Evolutionary conservation across 768 basidiomycete species (phyloP).

Genomic region (Phanerochaete sordida): DNA sequence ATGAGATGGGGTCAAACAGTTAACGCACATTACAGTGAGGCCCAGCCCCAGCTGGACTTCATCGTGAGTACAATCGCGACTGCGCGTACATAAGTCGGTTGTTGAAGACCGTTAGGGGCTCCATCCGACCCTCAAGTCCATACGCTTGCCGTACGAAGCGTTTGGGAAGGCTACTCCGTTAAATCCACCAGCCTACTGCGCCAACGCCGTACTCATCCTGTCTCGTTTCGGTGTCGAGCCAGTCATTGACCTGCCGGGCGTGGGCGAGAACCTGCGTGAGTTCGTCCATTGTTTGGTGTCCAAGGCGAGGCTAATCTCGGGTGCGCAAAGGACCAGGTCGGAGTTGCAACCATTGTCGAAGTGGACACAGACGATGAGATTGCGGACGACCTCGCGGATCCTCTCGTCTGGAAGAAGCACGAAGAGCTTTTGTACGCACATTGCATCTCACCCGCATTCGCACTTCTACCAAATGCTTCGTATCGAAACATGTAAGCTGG

Average conservation of each 20-base stretch:
- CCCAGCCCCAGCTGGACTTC: too few relatives aligned
- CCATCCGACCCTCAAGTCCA: too few relatives aligned
- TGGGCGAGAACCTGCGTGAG: slow-evolving; percentile 26
- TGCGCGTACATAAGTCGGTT: too few relatives aligned
- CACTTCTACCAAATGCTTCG: too few relatives aligned
- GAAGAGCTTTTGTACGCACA: slow-evolving; percentile 6
- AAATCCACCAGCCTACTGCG: too few relatives aligned
- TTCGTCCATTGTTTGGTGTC: neutral
- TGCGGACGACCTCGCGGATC: neutral
- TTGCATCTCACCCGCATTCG: neutral
- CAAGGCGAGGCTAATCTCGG: neutral
- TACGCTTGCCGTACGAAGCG: too few relatives aligned
- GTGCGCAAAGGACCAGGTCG: slow-evolving; percentile 8
- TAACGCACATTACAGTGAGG: too few relatives aligned
- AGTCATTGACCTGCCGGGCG: slow-evolving; percentile 36
- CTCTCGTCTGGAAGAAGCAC: slow-evolving; percentile 4
- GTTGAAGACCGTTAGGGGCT: too few relatives aligned
- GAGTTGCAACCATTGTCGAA: slow-evolving; percentile 1
- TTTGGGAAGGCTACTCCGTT: too few relatives aligned
- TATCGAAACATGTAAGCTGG: neutral
- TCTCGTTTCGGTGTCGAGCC: slow-evolving; percentile 25
- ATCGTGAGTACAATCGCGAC: too few relatives aligned
- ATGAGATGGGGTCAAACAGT: too few relatives aligned
- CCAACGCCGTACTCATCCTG: too few relatives aligned
- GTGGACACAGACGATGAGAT: slow-evolving; percentile 4